These are phyloP conservation scores for Cercospora berteroae DNA, from an alignment of 2,329 filamentous ascomycete species.

Conservation along the genomic window DNA sequence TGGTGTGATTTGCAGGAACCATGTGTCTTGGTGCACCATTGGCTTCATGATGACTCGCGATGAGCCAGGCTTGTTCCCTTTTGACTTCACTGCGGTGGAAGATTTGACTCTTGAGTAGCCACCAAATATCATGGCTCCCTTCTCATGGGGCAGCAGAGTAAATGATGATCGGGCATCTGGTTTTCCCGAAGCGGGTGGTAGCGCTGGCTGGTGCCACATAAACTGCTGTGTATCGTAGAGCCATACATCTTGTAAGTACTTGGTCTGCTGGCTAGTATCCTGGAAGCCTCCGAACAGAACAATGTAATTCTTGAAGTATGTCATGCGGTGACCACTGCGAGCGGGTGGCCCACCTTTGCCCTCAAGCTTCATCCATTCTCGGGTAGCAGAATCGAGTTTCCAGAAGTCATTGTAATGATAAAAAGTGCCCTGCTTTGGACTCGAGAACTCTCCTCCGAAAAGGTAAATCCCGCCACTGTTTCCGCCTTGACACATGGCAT, in stretches of 20 bases:
- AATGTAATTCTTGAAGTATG: slow-evolving; percentile 94
- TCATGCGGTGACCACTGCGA: slow-evolving; percentile 77
- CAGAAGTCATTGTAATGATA: slow-evolving; percentile 99
- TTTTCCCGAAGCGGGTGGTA: slow-evolving; percentile 72
- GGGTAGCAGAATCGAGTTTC: slow-evolving; percentile 76
- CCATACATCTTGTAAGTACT: slow-evolving; percentile 92
- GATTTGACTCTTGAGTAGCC: slow-evolving; percentile 91
- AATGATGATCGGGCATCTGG: slow-evolving; percentile 91
- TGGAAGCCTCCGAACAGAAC: slow-evolving; percentile 96
- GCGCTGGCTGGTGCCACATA: slow-evolving; percentile 73
- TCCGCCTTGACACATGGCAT: slow-evolving; percentile 89
- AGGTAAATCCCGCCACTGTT: slow-evolving; percentile 85
- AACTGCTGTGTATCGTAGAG: slow-evolving; percentile 89
- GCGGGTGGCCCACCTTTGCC: slow-evolving; percentile 76
- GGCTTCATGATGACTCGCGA: slow-evolving; percentile 77
- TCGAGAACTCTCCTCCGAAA: slow-evolving; percentile 95
- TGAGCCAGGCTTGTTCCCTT: slow-evolving; percentile 56
- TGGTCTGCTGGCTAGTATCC: slow-evolving; percentile 91
- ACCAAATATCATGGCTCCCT: slow-evolving; percentile 84
- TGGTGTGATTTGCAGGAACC: slow-evolving; percentile 79
- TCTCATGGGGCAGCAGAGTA: slow-evolving; percentile 84
- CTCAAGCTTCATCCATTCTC: slow-evolving; percentile 92
- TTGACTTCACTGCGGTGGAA: slow-evolving; percentile 59
- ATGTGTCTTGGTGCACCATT: slow-evolving; percentile 90
- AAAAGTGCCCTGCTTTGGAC: slow-evolving; percentile 95